Conservation (phyloP, 23 red algal genomes). For the Cyanidioschyzon merolae region DNA sequence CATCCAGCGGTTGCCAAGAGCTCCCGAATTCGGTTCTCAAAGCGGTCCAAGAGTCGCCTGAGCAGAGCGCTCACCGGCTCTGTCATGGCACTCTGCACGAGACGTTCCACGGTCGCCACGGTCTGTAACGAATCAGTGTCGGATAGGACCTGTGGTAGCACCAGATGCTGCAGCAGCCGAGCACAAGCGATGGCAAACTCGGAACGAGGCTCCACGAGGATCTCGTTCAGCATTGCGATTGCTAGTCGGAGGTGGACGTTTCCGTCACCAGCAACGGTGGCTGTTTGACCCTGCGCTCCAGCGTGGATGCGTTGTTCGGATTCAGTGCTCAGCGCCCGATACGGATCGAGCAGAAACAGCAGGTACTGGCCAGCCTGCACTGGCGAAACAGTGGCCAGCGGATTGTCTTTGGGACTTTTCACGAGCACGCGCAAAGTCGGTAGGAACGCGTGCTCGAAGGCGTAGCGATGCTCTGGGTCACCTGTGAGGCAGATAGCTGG, state of each 20-base stretch:
- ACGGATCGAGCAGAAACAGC: not conserved
- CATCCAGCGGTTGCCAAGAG: no score
- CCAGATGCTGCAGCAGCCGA: not conserved
- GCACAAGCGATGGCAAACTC: not conserved
- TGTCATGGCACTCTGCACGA: not conserved
- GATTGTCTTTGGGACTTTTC: not conserved
- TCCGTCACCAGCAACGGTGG: no score
- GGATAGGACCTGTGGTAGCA: not conserved
- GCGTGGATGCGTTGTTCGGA: no score
- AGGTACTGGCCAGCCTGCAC: not conserved
- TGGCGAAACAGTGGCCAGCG: not conserved
- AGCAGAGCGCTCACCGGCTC: not conserved
- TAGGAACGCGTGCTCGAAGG: not conserved
- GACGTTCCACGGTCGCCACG: not conserved
- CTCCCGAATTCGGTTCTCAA: no score
- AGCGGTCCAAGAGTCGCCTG: not conserved
- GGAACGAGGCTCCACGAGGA: not conserved
- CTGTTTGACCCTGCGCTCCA: no score
- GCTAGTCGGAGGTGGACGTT: not conserved
- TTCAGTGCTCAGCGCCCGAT: no score
- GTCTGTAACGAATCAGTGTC: not conserved
- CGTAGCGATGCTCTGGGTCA: not conserved
- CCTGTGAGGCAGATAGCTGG: not conserved
- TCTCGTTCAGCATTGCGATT: not conserved
- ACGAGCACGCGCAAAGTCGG: conserved; percentile 1